Conservation (phyloP, 257 asterid genomes). For the Apocynum venetum region DNA sequence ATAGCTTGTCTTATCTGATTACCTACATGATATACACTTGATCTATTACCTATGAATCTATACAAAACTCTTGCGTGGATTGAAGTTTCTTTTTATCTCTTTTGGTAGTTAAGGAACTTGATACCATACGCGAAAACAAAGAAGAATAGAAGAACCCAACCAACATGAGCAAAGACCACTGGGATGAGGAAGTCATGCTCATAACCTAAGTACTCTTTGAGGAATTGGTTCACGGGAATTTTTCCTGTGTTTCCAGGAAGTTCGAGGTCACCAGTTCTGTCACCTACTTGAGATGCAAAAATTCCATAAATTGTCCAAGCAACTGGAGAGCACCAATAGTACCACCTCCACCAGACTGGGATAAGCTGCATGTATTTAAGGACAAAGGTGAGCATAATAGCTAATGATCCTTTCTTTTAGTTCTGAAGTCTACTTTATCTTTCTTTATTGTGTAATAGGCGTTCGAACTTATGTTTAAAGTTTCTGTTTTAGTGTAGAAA, state of each 20-base stretch:
- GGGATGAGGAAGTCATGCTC: slow-evolving; percentile 58
- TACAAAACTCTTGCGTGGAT: not conserved
- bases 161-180: slow-evolving; percentile 66
- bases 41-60: slow-evolving; percentile 1
- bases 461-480: not conserved
- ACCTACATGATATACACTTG: slow-evolving; percentile 14
- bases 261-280: slow-evolving; percentile 27
- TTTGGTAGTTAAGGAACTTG: slow-evolving; percentile 80
- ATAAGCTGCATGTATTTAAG: slow-evolving; percentile 44
- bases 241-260: slow-evolving; percentile 20
- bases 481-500: not conserved
- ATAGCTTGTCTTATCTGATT: not conserved
- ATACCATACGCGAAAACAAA: slow-evolving; percentile 75
- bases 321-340: slow-evolving; percentile 88
- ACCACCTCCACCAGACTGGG: slow-evolving; percentile 93
- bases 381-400: not conserved
- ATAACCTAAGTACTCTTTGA: slow-evolving; percentile 50
- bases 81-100: slow-evolving; percentile 28
- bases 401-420: not conserved
- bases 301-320: slow-evolving; percentile 76
- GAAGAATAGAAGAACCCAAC: slow-evolving; percentile 83
- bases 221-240: slow-evolving; percentile 33
- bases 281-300: slow-evolving; percentile 62
- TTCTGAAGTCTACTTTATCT: not conserved
- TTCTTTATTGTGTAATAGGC: not conserved